Evolutionary conservation across 768 basidiomycete genomes (phyloP).

Genomic region (Leccinum fibrillosum): DNA sequence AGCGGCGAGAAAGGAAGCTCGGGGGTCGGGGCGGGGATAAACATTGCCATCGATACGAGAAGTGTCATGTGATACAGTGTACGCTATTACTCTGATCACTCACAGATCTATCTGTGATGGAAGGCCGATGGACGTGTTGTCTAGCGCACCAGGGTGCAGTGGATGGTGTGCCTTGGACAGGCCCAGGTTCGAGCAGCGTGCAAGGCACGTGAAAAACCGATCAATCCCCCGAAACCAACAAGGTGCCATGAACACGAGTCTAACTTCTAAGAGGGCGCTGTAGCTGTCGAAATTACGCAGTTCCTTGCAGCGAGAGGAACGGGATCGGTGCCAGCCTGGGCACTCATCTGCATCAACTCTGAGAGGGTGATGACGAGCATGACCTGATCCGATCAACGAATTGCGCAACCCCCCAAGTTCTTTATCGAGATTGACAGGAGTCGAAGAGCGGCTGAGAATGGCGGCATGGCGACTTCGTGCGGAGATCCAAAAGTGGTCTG

Average conservation of each 20-base stretch:
- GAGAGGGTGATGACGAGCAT: background rate
- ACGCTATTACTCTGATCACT: conserved; percentile 16
- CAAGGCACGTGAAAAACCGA: conserved; percentile 28
- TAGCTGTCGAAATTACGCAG: background rate
- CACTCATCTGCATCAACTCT: background rate
- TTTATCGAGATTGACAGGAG: conserved; percentile 24
- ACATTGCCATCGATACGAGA: background rate
- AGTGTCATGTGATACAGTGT: conserved; percentile 10
- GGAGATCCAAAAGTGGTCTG: conserved; percentile 36
- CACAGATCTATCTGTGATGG: conserved; percentile 9
- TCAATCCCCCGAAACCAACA: conserved; percentile 26
- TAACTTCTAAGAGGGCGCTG: conserved; percentile 14
- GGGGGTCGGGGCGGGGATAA: conserved; percentile 30
- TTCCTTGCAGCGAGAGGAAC: background rate
- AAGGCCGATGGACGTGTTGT: conserved; percentile 11
- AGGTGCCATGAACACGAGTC: conserved; percentile 26
- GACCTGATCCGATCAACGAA: background rate
- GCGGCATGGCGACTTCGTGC: conserved; percentile 29
- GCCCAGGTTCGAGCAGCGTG: conserved; percentile 24
- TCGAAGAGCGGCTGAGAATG: conserved; percentile 14
- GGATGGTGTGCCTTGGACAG: conserved; percentile 17
- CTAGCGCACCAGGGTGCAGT: conserved; percentile 12
- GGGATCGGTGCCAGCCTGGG: background rate
- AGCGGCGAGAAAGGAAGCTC: conserved; percentile 44
- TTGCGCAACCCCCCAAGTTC: background rate